Base-by-base conservation (phyloP, 768 basidiomycete species). In the Xerocomus spinulosus region DNA sequence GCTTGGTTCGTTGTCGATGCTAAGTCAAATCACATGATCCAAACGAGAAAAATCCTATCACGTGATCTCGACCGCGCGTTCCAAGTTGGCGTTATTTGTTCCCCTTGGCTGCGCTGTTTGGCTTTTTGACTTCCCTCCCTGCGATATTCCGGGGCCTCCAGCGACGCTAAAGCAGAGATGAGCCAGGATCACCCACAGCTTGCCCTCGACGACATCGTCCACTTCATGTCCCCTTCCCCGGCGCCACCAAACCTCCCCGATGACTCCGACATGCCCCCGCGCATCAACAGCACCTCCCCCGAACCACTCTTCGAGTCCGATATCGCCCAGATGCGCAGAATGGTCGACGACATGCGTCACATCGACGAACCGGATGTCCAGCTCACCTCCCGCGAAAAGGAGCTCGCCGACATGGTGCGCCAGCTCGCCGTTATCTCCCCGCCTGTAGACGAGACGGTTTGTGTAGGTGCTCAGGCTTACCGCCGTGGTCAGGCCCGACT, bases 321-420 rank as follows among this genome's bases (percentile, higher is more conserved):
- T 60, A 65, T 82, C 30, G 57, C 69, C 8, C 55, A 62, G 26
- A 80, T 86, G 61, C 75, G 78, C 33, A 64, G 58, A 20, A 72
- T 72, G 39, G 69, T 78, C 9, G 54, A 64, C 3, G 71, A 80
- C 50, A 69, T 82, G 61, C 72, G 71, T 2, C 54, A 70, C 12
- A 39, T 57, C 2, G 58, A 59, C 26, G 43, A 59, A n/a, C 41
- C 58, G 8, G 51, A 60, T 15, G 26, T 51, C 26, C 66, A 65
- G 26, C 49, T 64, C 18, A 52, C 55, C 38, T 30, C 58, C 35
- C 64, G 70, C 43, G 80, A 83, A 64, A 73, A 64, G 40, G 83
- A 85, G 60, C 68, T 79, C 10, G 58, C 67, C 1, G 73, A 78
- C 43, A 83, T 84, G 79, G 83, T 85, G 57, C 44, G 74, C 54